Evolutionary conservation across 1,284 basidiomycete species (phyloP), one percentile per base, ranked within the genome.

Genomic region (Veloporphyrellus conicus): DNA sequence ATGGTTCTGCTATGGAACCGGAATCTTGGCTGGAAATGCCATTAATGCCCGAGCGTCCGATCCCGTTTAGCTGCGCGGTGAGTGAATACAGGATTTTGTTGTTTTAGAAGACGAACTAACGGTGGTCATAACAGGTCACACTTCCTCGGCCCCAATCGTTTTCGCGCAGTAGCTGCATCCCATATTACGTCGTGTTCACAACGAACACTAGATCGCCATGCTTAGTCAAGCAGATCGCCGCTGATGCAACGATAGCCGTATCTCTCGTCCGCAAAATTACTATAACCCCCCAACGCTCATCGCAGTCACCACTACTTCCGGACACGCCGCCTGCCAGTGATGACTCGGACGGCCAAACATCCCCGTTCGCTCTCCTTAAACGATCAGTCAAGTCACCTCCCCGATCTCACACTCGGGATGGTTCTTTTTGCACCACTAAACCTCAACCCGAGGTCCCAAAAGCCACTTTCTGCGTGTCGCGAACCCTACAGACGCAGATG

Each of bases 171-270:
- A 73, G 72, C 12, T 73, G 74, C 22, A 75, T 87, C 45, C 77
- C 82, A 20, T 86, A 79, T 58, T 87, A 80, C 57, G 82, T 85
- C 37, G 79, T 86, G 22, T 87, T 85, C 62, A 76, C 77, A 12
- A 85, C 84, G 18, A 76, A 66, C 7, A 77, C 79, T 15, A 72
- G 77, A 32, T 81, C 76, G 15, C 61, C 69, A 1, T 56, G 64
- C 15, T 67, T 85, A 33, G 74, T 79, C 7, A 74, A 72, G 44
- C 83, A 87, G 58, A 82, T 87, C 29, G 78, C 82, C 9, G 61
- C 79, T 4, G 83, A 86, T 63, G 81, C 84, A 12, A 83, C 82
- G 15, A 78, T 85, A 43, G 76, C 77, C 14, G 75, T 85, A 10
- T 78, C 78, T 0, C 70, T 87, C 12, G 58, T 78, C 47, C 80